Evolutionary conservation across 2,329 filamentous ascomycete genomes (phyloP).

Genomic region (Triangularia setosa): DNA sequence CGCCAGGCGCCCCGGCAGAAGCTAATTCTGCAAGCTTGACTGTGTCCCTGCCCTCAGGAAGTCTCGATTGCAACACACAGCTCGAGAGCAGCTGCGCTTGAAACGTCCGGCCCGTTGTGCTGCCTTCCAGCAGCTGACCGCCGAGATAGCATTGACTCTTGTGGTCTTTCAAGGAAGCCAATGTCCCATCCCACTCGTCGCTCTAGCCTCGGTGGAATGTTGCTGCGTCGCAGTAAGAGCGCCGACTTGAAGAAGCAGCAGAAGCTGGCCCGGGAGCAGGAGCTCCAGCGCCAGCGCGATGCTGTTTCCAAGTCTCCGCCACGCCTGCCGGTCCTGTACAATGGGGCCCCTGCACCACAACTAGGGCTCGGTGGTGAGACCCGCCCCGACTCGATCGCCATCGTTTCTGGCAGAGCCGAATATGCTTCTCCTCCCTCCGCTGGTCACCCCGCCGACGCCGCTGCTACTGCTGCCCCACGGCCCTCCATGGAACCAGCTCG

Average conservation of each 20-base stretch:
- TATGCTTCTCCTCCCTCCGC: conserved; percentile 9
- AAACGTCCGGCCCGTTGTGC: background rate
- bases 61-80: background rate
- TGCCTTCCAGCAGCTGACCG: background rate
- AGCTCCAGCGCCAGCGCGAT: conserved; percentile 49
- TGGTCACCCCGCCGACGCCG: background rate
- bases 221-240: conserved; percentile 66
- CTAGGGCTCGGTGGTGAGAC: conserved; percentile 56
- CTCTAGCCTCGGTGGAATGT: conserved; percentile 49
- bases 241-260: conserved; percentile 62
- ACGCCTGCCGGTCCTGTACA: conserved; percentile 51
- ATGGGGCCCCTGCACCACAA: conserved; percentile 44
- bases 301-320: conserved; percentile 45
- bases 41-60: background rate
- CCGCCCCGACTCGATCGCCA: conserved; percentile 59
- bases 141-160: conserved; percentile 3
- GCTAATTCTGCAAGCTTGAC: background rate
- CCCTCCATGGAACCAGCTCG: conserved; percentile 52
- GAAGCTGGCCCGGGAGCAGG: conserved; percentile 54
- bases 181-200: conserved; percentile 39
- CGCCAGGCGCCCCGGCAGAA: background rate
- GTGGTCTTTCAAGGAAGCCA: conserved; percentile 13
- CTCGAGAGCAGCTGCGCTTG: background rate
- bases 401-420: conserved; percentile 47
- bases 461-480: conserved; percentile 34